Evolutionary conservation across 2,329 filamentous ascomycete genomes (phyloP).

Genomic region (Nemania sp.): DNA sequence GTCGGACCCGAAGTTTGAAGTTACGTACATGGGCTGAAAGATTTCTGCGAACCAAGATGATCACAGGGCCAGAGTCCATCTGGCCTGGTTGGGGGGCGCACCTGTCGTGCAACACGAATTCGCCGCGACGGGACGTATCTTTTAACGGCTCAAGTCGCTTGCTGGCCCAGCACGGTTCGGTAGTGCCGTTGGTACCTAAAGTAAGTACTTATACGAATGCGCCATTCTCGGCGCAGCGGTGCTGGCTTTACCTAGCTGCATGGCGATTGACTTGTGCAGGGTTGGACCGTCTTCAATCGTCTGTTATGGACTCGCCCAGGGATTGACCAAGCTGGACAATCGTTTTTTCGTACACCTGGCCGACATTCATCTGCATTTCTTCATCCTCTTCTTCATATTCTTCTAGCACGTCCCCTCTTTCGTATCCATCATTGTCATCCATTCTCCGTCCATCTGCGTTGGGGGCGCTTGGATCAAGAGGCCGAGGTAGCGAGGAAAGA

Average conservation of each 20-base stretch:
- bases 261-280: not conserved
- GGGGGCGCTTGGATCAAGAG: not conserved
- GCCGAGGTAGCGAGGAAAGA: not conserved
- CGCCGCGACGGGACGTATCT: not conserved
- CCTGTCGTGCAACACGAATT: not conserved
- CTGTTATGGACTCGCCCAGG: conserved; percentile 28
- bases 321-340: conserved; percentile 50
- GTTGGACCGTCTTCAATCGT: conserved; percentile 17
- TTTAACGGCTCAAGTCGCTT: not conserved
- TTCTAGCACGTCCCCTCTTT: conserved; percentile 16
- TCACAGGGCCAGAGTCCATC: not conserved
- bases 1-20: not conserved
- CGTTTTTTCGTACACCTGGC: conserved; percentile 42
- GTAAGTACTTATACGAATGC: not conserved
- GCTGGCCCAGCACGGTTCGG: not conserved
- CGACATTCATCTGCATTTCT: conserved; percentile 61
- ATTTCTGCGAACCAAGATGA: not conserved
- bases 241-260: not conserved
- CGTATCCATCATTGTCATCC: conserved; percentile 30
- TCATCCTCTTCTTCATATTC: conserved; percentile 40
- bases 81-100: not conserved
- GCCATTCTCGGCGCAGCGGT: not conserved
- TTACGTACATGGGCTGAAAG: not conserved
- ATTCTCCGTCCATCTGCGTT: not conserved
- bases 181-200: too few species aligned